Percentiles rank a stretch among this genome's conserved stretches.
Conservation (phyloP, 2,329 filamentous ascomycete genomes). For the Monosporascus sp. region DNA sequence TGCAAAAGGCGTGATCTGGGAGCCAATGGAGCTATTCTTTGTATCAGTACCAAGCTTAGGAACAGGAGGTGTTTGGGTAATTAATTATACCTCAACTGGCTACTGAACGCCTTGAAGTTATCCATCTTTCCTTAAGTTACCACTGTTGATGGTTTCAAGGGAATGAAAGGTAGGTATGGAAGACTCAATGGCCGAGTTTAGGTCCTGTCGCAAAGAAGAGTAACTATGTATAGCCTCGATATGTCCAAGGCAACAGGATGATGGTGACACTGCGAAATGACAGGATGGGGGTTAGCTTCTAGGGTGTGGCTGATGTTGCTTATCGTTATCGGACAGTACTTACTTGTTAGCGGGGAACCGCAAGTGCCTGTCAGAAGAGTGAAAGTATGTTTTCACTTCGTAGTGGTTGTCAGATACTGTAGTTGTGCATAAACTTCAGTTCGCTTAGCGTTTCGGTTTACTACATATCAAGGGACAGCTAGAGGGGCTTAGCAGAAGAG, state of each 20-base stretch:
- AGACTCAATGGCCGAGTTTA: not conserved
- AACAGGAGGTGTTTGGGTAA: constrained; percentile 10
- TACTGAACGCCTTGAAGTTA: constrained; percentile 52
- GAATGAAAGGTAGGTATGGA: not conserved
- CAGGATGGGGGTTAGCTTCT: too few species aligned
- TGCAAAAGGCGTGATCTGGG: constrained; percentile 85
- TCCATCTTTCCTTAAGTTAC: constrained; percentile 38
- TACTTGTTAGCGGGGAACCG: too few species aligned
- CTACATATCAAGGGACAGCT: not conserved
- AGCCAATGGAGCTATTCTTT: constrained; percentile 53
- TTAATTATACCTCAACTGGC: constrained; percentile 46
- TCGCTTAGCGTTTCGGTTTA: not conserved
- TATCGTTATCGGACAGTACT: too few species aligned
- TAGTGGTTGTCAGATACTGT: not conserved
- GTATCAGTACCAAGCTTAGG: constrained; percentile 11
- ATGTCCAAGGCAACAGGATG: too few species aligned
- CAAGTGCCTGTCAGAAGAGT: too few species aligned
- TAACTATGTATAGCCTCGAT: too few species aligned
- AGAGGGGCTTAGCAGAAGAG: not conserved
- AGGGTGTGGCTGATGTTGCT: too few species aligned
- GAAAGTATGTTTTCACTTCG: too few species aligned
- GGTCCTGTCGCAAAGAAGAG: too few species aligned
- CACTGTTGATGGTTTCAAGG: not conserved
- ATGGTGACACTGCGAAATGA: too few species aligned
- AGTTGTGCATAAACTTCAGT: not conserved